phyloP scores from a whole-genome alignment of 208 protist genomes.

The Trichomonas gallinae region DNA sequence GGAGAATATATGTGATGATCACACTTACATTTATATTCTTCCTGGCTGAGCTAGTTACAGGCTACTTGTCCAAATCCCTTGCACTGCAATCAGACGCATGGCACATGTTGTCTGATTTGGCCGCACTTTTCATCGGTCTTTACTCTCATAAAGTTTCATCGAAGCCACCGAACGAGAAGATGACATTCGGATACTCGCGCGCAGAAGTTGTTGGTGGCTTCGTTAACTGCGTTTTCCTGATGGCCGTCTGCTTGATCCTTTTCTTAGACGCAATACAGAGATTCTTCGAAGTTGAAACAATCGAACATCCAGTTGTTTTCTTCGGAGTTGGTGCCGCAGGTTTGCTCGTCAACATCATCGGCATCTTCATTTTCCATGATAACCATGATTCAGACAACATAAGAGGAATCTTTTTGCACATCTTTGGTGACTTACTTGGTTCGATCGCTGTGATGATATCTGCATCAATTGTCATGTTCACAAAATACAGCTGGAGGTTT shows the following conservation, averaged over 20 bases:
- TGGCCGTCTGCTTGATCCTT: slow-evolving; percentile 17
- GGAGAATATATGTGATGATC: slow-evolving; percentile 22
- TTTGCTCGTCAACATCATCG: neutral
- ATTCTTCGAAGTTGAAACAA: slow-evolving; percentile 11
- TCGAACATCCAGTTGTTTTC: neutral
- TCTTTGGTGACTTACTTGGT: slow-evolving; percentile 36
- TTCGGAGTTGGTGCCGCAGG: neutral
- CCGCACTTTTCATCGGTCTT: slow-evolving; percentile 20
- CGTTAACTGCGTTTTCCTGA: slow-evolving; percentile 21
- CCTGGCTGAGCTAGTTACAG: slow-evolving; percentile 23
- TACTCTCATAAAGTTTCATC: neutral
- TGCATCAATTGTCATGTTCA: slow-evolving; percentile 24
- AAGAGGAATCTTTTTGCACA: slow-evolving; percentile 34
- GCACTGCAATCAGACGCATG: slow-evolving; percentile 26
- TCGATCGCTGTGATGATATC: slow-evolving; percentile 36
- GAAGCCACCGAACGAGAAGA: neutral
- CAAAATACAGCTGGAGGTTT: neutral
- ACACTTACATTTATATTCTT: slow-evolving; percentile 20
- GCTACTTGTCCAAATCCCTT: neutral
- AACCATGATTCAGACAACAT: slow-evolving; percentile 22
- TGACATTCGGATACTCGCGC: neutral
- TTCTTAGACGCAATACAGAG: slow-evolving; percentile 25
- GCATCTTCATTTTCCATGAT: neutral
- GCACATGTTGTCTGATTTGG: slow-evolving; percentile 27
- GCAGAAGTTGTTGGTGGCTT: slow-evolving; percentile 20